These are phyloP conservation scores for Hanseniaspora singularis DNA, from an alignment of 805 yeast genomes.

Conservation along the genomic window DNA sequence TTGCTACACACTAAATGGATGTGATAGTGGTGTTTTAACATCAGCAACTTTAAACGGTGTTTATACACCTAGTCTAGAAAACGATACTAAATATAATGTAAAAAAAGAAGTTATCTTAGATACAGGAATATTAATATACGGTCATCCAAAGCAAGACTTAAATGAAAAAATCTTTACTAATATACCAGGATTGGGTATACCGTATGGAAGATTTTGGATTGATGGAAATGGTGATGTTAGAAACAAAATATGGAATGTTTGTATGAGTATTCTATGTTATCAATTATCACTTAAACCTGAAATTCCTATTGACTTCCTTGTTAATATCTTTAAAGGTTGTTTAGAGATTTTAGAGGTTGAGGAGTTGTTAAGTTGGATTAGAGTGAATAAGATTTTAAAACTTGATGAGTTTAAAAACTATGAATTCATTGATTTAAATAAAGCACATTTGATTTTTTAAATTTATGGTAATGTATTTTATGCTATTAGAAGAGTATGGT, in stretches of 20 bases:
- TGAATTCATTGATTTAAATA: background rate
- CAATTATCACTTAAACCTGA: slow-evolving; percentile 48
- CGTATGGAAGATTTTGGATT: slow-evolving; percentile 64
- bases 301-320: slow-evolving; percentile 26
- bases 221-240: slow-evolving; percentile 53
- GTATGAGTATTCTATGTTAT: slow-evolving; percentile 38
- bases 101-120: slow-evolving; percentile 6
- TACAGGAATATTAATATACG: slow-evolving; percentile 23
- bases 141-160: slow-evolving; percentile 31
- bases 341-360: slow-evolving; percentile 32
- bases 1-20: background rate
- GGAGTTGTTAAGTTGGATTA: slow-evolving; percentile 37
- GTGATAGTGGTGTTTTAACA: background rate
- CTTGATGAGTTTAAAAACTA: background rate
- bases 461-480: no score
- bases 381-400: slow-evolving; percentile 24
- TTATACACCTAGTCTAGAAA: slow-evolving; percentile 1
- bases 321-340: slow-evolving; percentile 21
- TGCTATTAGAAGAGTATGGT: no score
- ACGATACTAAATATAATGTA: slow-evolving; percentile 3
- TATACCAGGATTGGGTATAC: slow-evolving; percentile 46
- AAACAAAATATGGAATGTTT: slow-evolving; percentile 44
- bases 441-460: slow-evolving; percentile 1
- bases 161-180: slow-evolving; percentile 16
- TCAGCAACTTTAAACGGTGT: background rate